A percentile compares a stretch with the other conserved stretches of the same genome.
These are phyloP conservation scores for Lagerstroemia fauriei DNA, from an alignment of 441 rosid genomes.

Conservation along the genomic window DNA sequence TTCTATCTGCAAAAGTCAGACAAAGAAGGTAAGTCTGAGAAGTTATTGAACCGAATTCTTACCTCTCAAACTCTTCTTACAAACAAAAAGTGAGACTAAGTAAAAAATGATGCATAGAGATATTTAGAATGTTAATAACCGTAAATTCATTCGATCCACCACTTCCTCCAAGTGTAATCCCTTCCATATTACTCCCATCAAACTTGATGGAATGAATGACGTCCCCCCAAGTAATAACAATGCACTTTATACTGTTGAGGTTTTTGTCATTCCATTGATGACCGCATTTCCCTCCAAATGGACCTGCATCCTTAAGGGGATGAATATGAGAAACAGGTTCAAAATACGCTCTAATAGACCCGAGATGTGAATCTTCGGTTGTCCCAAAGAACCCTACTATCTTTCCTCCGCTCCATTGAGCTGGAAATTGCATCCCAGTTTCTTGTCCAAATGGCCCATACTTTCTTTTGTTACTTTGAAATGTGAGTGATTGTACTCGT, in stretches of 20 bases:
- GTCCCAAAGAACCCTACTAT: too few species aligned
- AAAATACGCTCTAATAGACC: too few species aligned
- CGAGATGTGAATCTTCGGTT: too few species aligned
- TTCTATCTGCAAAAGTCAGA: background rate
- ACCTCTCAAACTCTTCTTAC: background rate
- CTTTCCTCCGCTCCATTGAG: too few species aligned
- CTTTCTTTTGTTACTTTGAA: too few species aligned
- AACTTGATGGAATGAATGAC: background rate
- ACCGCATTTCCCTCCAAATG: constrained; percentile 8
- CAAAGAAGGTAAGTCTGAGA: background rate
- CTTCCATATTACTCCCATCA: background rate
- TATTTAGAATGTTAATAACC: background rate
- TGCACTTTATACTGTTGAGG: background rate
- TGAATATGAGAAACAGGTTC: too few species aligned
- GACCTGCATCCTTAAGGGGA: too few species aligned
- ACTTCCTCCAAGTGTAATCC: background rate
- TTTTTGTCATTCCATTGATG: constrained; percentile 5
- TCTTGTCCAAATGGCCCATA: too few species aligned
- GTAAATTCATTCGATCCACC: background rate
- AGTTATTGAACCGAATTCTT: background rate
- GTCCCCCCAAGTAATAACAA: background rate
- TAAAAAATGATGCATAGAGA: background rate
- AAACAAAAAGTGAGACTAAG: background rate
- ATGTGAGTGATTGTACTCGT: too few species aligned
- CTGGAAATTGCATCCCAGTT: too few species aligned